Percentiles rank a stretch among this genome's conserved stretches.
Evolutionary conservation across 495 filamentous ascomycete species (phyloP).

Genomic region (Lophiostoma macrostomum): DNA sequence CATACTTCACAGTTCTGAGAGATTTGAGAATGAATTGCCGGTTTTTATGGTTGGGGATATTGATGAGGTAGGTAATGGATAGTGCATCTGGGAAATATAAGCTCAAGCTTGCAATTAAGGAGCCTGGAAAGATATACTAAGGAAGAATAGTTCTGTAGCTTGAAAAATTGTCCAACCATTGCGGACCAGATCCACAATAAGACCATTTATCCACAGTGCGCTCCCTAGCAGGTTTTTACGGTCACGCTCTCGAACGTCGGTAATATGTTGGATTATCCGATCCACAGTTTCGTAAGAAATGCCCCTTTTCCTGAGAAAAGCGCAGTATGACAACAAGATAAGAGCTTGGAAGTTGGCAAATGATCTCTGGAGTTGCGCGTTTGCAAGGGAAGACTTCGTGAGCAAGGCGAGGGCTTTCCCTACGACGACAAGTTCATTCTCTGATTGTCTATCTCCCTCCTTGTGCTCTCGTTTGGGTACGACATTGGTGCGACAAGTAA

Average conservation of each 20-base stretch:
- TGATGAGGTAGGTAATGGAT: background rate
- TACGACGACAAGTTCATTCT: background rate
- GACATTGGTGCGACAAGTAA: background rate
- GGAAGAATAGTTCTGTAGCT: conserved; percentile 1
- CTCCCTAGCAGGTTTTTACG: background rate
- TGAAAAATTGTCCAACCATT: background rate
- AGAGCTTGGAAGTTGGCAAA: conserved; percentile 1
- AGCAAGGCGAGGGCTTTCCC: background rate
- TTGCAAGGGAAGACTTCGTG: background rate
- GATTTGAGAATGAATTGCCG: too few species aligned
- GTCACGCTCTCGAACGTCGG: background rate
- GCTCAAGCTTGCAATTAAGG: background rate
- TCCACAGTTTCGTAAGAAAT: background rate
- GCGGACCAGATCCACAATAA: background rate
- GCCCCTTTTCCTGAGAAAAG: background rate
- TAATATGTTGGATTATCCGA: background rate
- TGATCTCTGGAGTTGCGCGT: background rate
- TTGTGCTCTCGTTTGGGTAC: background rate
- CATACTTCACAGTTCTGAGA: background rate
- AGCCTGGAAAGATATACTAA: background rate
- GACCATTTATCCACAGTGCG: background rate
- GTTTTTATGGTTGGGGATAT: background rate
- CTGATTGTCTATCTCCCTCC: background rate
- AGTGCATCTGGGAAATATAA: background rate
- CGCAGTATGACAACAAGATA: background rate